phyloP scores from a whole-genome alignment of 768 basidiomycete genomes.

The Cyclocybe cylindracea region DNA sequence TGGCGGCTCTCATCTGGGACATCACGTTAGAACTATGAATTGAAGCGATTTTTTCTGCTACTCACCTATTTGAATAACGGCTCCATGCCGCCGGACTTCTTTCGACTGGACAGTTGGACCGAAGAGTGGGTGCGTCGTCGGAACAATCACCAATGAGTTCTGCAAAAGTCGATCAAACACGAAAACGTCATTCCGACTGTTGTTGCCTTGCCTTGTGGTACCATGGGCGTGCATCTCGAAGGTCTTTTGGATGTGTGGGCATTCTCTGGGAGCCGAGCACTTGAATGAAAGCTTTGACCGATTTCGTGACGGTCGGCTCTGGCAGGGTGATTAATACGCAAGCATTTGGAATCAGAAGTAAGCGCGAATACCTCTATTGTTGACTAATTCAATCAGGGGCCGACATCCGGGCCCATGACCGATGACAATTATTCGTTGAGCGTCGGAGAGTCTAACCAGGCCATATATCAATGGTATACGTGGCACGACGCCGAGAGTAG shows the following conservation, averaged over 20 bases:
- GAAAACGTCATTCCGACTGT: background rate
- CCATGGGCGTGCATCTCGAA: slow-evolving; percentile 65
- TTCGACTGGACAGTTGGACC: slow-evolving; percentile 39
- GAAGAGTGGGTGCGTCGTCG: slow-evolving; percentile 58
- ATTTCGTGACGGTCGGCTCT: slow-evolving; percentile 37
- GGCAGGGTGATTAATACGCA: slow-evolving; percentile 4
- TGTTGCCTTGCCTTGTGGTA: slow-evolving; percentile 58
- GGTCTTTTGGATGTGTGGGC: slow-evolving; percentile 54
- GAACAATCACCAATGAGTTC: slow-evolving; percentile 75
- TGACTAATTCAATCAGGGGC: slow-evolving; percentile 73
- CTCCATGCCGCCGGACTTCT: slow-evolving; percentile 64
- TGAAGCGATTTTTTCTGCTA: background rate
- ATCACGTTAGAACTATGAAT: background rate
- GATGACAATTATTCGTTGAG: slow-evolving; percentile 74
- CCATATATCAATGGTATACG: background rate
- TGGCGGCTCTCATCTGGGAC: slow-evolving; percentile 66
- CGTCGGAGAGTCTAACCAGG: slow-evolving; percentile 62
- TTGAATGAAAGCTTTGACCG: slow-evolving; percentile 74
- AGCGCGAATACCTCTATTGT: slow-evolving; percentile 57
- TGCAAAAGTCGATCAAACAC: slow-evolving; percentile 28
- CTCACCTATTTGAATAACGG: slow-evolving; percentile 63
- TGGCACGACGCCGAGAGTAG: slow-evolving; percentile 1
- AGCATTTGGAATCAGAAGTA: background rate
- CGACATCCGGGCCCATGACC: slow-evolving; percentile 87
- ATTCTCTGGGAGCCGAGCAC: slow-evolving; percentile 67